These are phyloP conservation scores for Xylaria cubensis DNA, from an alignment of 495 filamentous ascomycete genomes.

Conservation along the genomic window DNA sequence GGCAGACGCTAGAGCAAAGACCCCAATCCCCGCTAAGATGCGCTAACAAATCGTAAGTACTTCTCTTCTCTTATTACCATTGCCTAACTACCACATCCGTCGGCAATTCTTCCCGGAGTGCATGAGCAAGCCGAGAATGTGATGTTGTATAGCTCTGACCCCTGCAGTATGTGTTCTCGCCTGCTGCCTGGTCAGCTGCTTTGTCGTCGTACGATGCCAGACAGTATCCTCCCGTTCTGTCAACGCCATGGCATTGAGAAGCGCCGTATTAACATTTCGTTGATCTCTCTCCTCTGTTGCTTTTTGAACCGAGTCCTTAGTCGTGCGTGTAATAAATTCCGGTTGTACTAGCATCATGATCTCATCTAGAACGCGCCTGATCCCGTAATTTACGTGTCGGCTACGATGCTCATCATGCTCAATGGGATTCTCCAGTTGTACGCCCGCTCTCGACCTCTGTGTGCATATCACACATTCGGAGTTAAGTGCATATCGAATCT, in stretches of 20 bases:
- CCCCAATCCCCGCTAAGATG: no score
- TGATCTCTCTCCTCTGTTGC: conserved; percentile 30
- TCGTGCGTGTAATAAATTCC: conserved; percentile 38
- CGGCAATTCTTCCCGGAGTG: conserved; percentile 24
- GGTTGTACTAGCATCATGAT: conserved; percentile 32
- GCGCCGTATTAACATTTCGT: conserved; percentile 31
- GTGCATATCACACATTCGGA: conserved; percentile 36
- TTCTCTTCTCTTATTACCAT: neutral
- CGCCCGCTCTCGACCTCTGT: conserved; percentile 12
- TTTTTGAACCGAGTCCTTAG: conserved; percentile 27
- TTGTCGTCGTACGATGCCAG: conserved; percentile 34
- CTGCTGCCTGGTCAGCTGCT: conserved; percentile 32
- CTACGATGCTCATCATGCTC: conserved; percentile 30
- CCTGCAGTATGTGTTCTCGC: conserved; percentile 24
- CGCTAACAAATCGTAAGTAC: neutral
- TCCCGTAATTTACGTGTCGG: conserved; percentile 30
- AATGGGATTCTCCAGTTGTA: conserved; percentile 20
- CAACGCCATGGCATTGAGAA: conserved; percentile 36
- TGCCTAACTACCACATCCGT: conserved; percentile 35
- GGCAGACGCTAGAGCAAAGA: no score
- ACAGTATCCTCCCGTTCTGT: conserved; percentile 38
- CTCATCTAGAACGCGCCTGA: conserved; percentile 27
- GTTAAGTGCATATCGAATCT: conserved; percentile 31
- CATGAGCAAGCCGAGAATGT: conserved; percentile 33
- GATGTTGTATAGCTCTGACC: conserved; percentile 32